phyloP scores from a whole-genome alignment of 2,329 filamentous ascomycete species.

The Alternaria conjuncta region DNA sequence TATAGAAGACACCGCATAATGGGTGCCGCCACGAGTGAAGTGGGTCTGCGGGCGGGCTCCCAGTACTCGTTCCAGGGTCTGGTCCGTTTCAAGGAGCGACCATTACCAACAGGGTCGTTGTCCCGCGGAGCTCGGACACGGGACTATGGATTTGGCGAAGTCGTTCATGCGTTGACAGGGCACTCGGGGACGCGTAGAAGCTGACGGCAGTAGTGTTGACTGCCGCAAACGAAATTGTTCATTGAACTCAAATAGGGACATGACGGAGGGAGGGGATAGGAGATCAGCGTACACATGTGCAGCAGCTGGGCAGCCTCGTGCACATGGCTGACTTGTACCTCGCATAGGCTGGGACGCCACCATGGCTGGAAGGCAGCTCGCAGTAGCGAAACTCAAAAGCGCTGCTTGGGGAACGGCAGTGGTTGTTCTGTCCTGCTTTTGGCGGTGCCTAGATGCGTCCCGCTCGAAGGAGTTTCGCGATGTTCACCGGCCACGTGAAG shows the following conservation, averaged over 20 bases:
- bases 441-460: neutral
- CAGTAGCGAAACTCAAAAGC: neutral
- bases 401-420: neutral
- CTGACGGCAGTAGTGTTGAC: neutral
- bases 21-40: conserved; percentile 27
- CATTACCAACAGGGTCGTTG: conserved; percentile 17
- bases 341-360: neutral
- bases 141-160: conserved; percentile 3
- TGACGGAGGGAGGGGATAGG: neutral
- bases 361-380: neutral
- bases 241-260: neutral
- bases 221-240: conserved; percentile 8
- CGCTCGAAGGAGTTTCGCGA: neutral
- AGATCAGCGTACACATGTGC: neutral
- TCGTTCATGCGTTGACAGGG: conserved; percentile 12
- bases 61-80: conserved; percentile 18
- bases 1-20: conserved; percentile 17
- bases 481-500: neutral
- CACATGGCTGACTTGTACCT: neutral
- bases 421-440: neutral
- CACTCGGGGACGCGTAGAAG: neutral
- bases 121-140: conserved; percentile 13
- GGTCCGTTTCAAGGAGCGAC: conserved; percentile 28
- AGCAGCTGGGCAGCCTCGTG: neutral
- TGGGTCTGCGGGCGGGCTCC: conserved; percentile 23